Base-by-base conservation (phyloP, 164 flowering plant species). In the Saururus chinensis region DNA sequence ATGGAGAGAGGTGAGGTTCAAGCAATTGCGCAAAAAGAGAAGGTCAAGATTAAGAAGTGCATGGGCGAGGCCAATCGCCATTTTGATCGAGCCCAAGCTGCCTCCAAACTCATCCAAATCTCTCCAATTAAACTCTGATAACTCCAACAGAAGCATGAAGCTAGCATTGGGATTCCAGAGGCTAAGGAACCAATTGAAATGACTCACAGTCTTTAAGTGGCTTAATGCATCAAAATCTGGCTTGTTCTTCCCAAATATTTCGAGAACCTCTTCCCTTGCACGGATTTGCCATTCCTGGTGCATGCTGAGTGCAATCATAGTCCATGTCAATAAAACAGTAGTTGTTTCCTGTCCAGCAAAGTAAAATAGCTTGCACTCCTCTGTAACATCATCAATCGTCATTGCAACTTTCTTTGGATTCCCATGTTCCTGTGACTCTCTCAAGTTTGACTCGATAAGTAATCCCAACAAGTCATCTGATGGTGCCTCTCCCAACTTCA, bases 361-460 rank as follows among this genome's bases (percentile, higher is more conserved):
- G 37, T 30, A 30, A 30, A 30, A 30, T 30, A 30, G 37, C 37
- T 30, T 30, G 37, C 37, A 30, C 37, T 30, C 37, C 37, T 30
- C 37, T 30, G 6, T 30, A 6, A 30, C 37, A 30, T 30, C 37
- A 30, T 30, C 37, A 30, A 30, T 30, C 35, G 70, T 79, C 78
- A 83, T 72, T 23, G 37, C 37, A 30, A 30, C 37, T 2, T 30
- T 81, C 77, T 24, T 51, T 52, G 56, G 45, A 51, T 23, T 68
- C 41, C 65, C 67, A 23, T 60, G 51, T 61, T 71, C 75, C 57
- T 60, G 22, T 22, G 70, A 63, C 60, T 76, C 81, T 49, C 49
- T 69, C 5, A 55, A 35, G 57, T n/a, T n/a, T n/a, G n/a, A n/a
- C n/a, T n/a, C n/a, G n/a, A n/a, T 73, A 21, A 30, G 37, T 6